Percentiles rank a stretch among this genome's conserved stretches.
Conservation (phyloP, 83 land plant species). For the Diphasiastrum complanatum region DNA sequence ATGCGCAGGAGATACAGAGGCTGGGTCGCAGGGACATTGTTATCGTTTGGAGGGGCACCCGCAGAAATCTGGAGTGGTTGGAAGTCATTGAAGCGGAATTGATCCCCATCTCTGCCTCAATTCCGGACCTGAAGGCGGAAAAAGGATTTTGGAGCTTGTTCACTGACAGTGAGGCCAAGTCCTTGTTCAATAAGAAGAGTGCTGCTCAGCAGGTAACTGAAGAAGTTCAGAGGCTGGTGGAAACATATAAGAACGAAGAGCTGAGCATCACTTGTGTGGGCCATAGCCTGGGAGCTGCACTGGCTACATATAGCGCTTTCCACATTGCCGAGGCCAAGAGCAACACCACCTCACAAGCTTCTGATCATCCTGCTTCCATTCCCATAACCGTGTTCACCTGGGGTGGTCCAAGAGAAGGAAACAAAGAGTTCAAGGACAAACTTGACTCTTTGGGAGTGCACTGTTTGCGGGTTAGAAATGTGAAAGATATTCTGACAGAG, state of each 20-base stretch:
- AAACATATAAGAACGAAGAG: slow-evolving; percentile 43
- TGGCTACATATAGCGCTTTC: slow-evolving; percentile 49
- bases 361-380: slow-evolving; percentile 20
- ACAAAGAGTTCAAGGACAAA: slow-evolving; percentile 33
- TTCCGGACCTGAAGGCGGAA: too few species aligned
- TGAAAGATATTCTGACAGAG: slow-evolving; percentile 42
- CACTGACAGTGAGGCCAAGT: too few species aligned
- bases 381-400: slow-evolving; percentile 49
- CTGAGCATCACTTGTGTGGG: slow-evolving; percentile 62
- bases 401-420: slow-evolving; percentile 63
- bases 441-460: slow-evolving; percentile 16
- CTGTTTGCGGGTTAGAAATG: slow-evolving; percentile 39
- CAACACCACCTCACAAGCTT: slow-evolving; percentile 20
- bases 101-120: too few species aligned
- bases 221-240: slow-evolving; percentile 43
- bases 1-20: too few species aligned
- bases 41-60: too few species aligned
- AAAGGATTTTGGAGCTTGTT: too few species aligned
- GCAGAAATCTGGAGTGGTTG: too few species aligned
- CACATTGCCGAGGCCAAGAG: slow-evolving; percentile 52
- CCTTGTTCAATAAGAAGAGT: too few species aligned
- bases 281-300: slow-evolving; percentile 74
- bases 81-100: too few species aligned
- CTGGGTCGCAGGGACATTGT: too few species aligned
- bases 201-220: slow-evolving; percentile 44